Evolutionary conservation across 441 rosid species (phyloP).

Genomic region (Corymbia calophylla): DNA sequence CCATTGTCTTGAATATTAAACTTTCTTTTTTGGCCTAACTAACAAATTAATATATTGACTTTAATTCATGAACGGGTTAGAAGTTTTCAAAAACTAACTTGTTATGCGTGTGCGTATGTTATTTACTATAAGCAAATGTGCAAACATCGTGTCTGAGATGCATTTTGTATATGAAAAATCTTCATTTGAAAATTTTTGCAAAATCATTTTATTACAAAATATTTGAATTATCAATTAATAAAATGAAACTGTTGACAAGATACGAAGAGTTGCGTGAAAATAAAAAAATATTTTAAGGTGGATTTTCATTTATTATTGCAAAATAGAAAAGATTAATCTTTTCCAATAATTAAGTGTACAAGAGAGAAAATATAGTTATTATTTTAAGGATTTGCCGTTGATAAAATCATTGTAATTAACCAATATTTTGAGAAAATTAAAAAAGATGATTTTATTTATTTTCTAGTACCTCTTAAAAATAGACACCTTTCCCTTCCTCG

Average conservation of each 20-base stretch:
- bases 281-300: not conserved
- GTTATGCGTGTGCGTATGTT: not conserved
- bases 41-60: not conserved
- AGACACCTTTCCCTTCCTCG: not conserved
- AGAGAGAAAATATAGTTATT: not conserved
- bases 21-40: not conserved
- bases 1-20: not conserved
- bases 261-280: not conserved
- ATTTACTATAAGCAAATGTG: not conserved
- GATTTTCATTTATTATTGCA: not conserved
- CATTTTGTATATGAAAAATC: fast-evolving
- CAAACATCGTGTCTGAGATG: no score
- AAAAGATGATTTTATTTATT: not conserved
- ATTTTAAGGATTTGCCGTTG: not conserved
- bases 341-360: not conserved
- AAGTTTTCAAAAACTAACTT: not conserved
- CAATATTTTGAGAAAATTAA: not conserved
- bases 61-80: not conserved
- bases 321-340: not conserved
- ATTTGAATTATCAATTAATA: not conserved
- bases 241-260: not conserved
- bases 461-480: no score
- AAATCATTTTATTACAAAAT: not conserved
- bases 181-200: not conserved
- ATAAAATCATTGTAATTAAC: not conserved